Base-by-base conservation (phyloP, 306 rosid species). In the Ziziphus jujuba region DNA sequence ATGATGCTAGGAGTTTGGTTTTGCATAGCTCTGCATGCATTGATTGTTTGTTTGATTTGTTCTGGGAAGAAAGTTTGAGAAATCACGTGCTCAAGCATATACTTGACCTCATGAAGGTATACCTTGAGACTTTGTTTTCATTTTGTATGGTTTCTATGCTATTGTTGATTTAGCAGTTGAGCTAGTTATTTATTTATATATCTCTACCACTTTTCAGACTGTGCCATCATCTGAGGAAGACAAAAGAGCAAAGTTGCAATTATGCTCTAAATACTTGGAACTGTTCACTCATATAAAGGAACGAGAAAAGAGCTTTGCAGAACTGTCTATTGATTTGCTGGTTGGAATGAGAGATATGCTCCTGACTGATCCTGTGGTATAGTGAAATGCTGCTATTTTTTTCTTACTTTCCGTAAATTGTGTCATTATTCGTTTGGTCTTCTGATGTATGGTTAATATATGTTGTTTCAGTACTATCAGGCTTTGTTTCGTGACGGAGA, bases 401-500 rank as follows among this genome's bases (percentile, higher is more conserved):
- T 63, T 69, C 38, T 71, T 23, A 9, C 16, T 16, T 34, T 49
- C 22, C 5, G 6, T 51, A 60, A 53, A 56, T 73, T 77, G 67
- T 73, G 76, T 78, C 21, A 59, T 24, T 48, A 17, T 67, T 23
- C 11, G 54, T 72, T 70, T 67, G 59, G 54, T 50, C 45, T 72
- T 81, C 56, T 78, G 60, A 71, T 65, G 65, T 63, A 66, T 75
- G 48, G 59, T 21, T 14, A 43, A 58, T 72, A 71, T 74, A 43
- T 65, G 44, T 73, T 40, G 22, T 59, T 65, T 61, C 95, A 93
- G 99, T 88, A 87, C 90, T 93, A 90, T 78, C 99, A 93, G 73
- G 80, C 86, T 75, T 76, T 93, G 73, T 93, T 93, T 81, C 92
- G 90, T 72, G 99, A 88, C 38, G 99, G 97, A 65, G 99, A 88